phyloP scores from a whole-genome alignment of 192 early-diverging fungal species.

The Entomortierella lignicola region DNA sequence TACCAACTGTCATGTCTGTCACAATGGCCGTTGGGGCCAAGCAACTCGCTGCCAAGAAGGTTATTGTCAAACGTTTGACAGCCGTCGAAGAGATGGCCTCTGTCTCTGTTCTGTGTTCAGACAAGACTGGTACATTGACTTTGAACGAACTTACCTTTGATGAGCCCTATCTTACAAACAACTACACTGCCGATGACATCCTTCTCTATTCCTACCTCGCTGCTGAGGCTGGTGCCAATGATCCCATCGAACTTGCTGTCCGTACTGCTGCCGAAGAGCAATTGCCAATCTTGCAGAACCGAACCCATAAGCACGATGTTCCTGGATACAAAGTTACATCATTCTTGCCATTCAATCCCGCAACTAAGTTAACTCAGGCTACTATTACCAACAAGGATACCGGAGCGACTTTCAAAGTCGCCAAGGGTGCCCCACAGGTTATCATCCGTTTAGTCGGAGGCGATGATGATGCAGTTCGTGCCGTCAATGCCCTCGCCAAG shows the following conservation, averaged over 20 bases:
- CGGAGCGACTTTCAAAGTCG: conserved; percentile 84
- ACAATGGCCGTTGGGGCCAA: conserved; percentile 97
- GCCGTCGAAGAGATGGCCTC: conserved; percentile 96
- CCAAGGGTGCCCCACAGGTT: conserved; percentile 96
- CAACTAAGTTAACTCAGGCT: conserved; percentile 91
- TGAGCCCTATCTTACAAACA: conserved; percentile 79
- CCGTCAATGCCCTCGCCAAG: conserved; percentile 85
- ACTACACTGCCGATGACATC: conserved; percentile 80
- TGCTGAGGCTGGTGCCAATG: conserved; percentile 91
- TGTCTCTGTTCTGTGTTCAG: conserved; percentile 85
- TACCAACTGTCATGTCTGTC: conserved; percentile 95
- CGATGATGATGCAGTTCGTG: conserved; percentile 81
- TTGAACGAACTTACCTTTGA: conserved; percentile 95
- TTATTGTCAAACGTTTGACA: conserved; percentile 95
- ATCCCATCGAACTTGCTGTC: conserved; percentile 92
- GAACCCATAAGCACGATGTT: conserved; percentile 64
- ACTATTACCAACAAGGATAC: conserved; percentile 84
- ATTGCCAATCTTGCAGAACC: conserved; percentile 72
- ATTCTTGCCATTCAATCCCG: conserved; percentile 97
- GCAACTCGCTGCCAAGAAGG: conserved; percentile 92
- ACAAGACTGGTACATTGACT: conserved; percentile 95
- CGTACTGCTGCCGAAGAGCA: conserved; percentile 82
- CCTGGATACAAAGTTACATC: conserved; percentile 95
- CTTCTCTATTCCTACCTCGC: conserved; percentile 85
- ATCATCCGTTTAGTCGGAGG: conserved; percentile 86